Percentiles rank a stretch among this genome's conserved stretches.
phyloP scores from a whole-genome alignment of 1,284 basidiomycete genomes.

The Ceratobasidium sp. region DNA sequence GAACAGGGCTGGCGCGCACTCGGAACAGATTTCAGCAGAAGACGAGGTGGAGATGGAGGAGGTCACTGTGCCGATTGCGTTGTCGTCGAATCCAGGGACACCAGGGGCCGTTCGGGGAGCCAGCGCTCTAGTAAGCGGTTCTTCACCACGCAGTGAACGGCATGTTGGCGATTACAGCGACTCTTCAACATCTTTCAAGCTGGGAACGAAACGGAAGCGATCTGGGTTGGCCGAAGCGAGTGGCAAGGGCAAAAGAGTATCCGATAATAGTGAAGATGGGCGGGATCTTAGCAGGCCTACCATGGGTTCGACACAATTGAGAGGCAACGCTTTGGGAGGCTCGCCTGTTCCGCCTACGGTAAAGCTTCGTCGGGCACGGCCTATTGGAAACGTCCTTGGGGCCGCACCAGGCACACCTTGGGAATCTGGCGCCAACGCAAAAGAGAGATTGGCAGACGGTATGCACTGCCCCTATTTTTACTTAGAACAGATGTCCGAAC shows the following conservation, averaged over 20 bases:
- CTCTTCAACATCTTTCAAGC: conserved; percentile 55
- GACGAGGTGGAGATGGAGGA: conserved; percentile 55
- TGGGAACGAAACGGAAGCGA: conserved; percentile 50
- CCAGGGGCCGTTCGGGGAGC: neutral
- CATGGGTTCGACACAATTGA: too few relatives aligned
- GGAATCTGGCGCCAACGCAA: neutral
- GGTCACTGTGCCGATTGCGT: conserved; percentile 50
- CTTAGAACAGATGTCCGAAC: neutral
- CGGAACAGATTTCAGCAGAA: conserved; percentile 48
- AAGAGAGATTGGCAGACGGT: neutral
- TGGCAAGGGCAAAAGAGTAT: conserved; percentile 47
- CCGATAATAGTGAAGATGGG: conserved; percentile 59
- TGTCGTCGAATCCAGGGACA: neutral
- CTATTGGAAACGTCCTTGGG: conserved; percentile 28
- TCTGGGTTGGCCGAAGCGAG: conserved; percentile 48
- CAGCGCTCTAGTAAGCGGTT: neutral
- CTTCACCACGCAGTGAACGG: conserved; percentile 12
- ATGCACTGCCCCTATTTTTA: neutral
- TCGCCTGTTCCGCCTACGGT: conserved; percentile 24
- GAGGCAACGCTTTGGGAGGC: neutral
- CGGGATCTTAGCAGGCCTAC: neutral
- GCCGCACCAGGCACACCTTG: conserved; percentile 13
- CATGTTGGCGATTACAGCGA: conserved; percentile 53
- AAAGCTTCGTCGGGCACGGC: conserved; percentile 34
- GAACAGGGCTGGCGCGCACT: conserved; percentile 51